Evolutionary conservation across 345 rosid species (phyloP).

Genomic region (Limnanthes douglasii): DNA sequence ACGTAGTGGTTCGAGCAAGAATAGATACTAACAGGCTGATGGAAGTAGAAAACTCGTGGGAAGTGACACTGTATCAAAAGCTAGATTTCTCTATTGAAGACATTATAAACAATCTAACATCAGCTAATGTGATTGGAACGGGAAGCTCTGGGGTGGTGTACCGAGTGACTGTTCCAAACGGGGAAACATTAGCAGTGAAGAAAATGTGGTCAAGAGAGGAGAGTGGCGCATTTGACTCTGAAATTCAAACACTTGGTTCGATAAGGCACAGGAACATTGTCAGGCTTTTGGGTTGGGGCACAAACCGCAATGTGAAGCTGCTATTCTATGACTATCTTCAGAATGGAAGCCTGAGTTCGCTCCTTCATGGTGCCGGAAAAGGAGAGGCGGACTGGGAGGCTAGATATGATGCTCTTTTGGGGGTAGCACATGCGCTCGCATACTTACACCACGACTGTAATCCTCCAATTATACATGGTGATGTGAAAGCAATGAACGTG

Average conservation of each 20-base stretch:
- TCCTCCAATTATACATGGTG: slow-evolving; percentile 84
- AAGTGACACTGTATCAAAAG: slow-evolving; percentile 71
- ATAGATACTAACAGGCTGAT: slow-evolving; percentile 15
- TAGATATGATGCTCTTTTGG: slow-evolving; percentile 56
- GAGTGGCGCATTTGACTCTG: slow-evolving; percentile 67
- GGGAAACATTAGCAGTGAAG: slow-evolving; percentile 74
- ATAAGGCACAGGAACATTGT: slow-evolving; percentile 78
- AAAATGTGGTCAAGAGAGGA: slow-evolving; percentile 92
- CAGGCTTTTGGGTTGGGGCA: slow-evolving; percentile 75
- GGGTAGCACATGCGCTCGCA: slow-evolving; percentile 81
- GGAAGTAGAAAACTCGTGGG: slow-evolving; percentile 44
- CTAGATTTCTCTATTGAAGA: slow-evolving; percentile 71
- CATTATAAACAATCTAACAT: slow-evolving; percentile 39
- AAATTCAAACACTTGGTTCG: slow-evolving; percentile 68
- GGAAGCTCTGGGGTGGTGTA: slow-evolving; percentile 97
- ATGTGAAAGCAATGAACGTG: slow-evolving; percentile 88
- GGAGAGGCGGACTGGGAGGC: slow-evolving; percentile 80
- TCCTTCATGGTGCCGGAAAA: slow-evolving; percentile 66
- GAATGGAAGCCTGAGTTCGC: slow-evolving; percentile 80
- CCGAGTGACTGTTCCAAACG: slow-evolving; percentile 50
- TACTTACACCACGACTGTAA: slow-evolving; percentile 88
- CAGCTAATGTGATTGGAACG: slow-evolving; percentile 80
- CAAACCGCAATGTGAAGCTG: slow-evolving; percentile 56
- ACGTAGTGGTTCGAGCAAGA: slow-evolving; percentile 33
- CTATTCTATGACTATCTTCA: slow-evolving; percentile 90